Conservation (phyloP, 192 early-diverging fungal genomes). For the Radiomyces spectabilis region DNA sequence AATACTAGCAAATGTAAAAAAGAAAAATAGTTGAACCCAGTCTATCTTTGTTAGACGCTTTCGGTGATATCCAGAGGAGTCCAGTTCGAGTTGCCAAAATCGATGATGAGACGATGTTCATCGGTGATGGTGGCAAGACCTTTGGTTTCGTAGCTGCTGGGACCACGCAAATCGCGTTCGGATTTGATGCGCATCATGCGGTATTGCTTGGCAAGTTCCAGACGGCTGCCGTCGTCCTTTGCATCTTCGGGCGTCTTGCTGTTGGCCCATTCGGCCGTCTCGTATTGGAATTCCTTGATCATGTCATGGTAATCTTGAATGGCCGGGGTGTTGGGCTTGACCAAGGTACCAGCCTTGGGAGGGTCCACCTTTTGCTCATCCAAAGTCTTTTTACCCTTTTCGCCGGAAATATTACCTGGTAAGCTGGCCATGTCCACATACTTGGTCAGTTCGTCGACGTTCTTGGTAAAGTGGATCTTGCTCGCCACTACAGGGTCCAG, state of each 20-base stretch:
- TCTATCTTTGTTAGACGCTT: not conserved
- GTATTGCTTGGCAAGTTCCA: constrained; percentile 8
- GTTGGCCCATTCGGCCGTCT: constrained; percentile 8
- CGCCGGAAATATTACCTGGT: constrained; percentile 53
- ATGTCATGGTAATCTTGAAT: constrained; percentile 3
- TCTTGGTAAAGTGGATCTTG: constrained; percentile 74
- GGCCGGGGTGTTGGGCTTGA: not conserved
- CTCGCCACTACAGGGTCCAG: constrained; percentile 85
- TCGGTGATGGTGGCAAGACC: not conserved
- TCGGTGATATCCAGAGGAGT: constrained; percentile 10
- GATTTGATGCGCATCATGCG: constrained; percentile 9
- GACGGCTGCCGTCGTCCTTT: not conserved
- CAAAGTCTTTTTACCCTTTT: not conserved
- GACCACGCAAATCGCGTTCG: constrained; percentile 8
- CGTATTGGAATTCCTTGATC: not conserved
- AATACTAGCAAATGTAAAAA: too few species aligned
- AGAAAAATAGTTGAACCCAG: too few species aligned
- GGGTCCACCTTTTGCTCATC: not conserved
- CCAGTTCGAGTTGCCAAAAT: constrained; percentile 2
- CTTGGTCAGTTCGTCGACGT: constrained; percentile 48
- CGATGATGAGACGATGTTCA: constrained; percentile 1
- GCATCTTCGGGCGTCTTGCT: not conserved
- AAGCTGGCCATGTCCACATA: constrained; percentile 57
- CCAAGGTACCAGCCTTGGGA: not conserved
- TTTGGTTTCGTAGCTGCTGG: constrained; percentile 9